Evolutionary conservation across 345 rosid genomes (phyloP).

Genomic region (Cochlearia excelsa): DNA sequence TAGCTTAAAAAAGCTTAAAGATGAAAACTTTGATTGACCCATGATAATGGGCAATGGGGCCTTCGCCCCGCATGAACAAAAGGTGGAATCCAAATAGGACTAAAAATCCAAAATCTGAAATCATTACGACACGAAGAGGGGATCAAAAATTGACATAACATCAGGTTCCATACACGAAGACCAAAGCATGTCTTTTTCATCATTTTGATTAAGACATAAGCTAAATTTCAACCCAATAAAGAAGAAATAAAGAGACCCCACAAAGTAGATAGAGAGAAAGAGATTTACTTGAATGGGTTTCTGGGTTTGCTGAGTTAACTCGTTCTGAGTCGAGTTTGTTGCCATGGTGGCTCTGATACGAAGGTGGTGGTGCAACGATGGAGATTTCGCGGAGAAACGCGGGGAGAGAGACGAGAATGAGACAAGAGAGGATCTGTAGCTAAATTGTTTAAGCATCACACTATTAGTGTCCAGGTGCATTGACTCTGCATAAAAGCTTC

Average conservation of each 20-base stretch:
- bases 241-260: conserved; percentile 10
- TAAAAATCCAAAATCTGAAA: conserved; percentile 11
- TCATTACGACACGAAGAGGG: conserved; percentile 8
- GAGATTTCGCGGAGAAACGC: conserved; percentile 3
- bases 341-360: conserved; percentile 40
- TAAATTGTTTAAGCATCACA: conserved; percentile 29
- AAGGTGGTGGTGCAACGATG: conserved; percentile 10
- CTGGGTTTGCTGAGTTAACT: conserved; percentile 29
- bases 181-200: conserved; percentile 22
- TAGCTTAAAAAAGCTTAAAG: conserved; percentile 7
- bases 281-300: conserved; percentile 43
- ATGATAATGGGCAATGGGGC: conserved; percentile 17
- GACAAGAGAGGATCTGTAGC: conserved; percentile 31
- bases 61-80: conserved; percentile 15
- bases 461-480: conserved; percentile 47
- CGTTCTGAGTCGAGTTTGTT: conserved; percentile 30
- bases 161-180: conserved; percentile 16
- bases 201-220: conserved; percentile 12
- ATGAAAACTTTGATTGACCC: conserved; percentile 15
- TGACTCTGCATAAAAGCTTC: conserved; percentile 16
- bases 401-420: conserved; percentile 2
- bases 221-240: too few species aligned
- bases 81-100: conserved; percentile 29
- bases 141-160: conserved; percentile 24
- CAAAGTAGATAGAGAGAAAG: background rate